A percentile compares a stretch with the other conserved stretches of the same genome.
Evolutionary conservation across 331 rosid species (phyloP).

Genomic region (Cydonia oblonga): DNA sequence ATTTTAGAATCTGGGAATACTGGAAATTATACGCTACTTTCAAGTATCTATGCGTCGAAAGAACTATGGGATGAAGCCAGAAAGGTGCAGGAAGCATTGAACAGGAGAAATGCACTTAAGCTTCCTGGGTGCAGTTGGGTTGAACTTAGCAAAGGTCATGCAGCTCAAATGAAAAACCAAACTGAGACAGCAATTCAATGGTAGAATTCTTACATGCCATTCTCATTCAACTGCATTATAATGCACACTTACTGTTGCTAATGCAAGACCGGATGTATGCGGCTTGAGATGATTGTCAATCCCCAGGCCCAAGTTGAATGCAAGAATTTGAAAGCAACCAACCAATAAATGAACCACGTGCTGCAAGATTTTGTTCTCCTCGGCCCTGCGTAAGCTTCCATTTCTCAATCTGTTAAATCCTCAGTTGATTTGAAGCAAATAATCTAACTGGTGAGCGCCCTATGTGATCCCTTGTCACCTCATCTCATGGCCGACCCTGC

Average conservation of each 20-base stretch:
- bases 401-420: background rate
- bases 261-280: no score
- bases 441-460: background rate
- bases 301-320: background rate
- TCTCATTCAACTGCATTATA: background rate
- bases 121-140: slow-evolving; percentile 17
- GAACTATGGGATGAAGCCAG: slow-evolving; percentile 13
- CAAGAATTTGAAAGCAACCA: background rate
- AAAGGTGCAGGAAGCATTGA: slow-evolving; percentile 6
- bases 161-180: background rate
- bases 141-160: slow-evolving; percentile 5
- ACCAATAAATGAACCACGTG: background rate
- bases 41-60: slow-evolving; percentile 2
- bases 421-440: background rate
- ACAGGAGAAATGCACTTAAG: background rate
- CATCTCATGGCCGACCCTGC: background rate
- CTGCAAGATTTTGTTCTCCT: background rate
- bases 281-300: background rate
- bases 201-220: background rate
- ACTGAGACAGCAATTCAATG: background rate
- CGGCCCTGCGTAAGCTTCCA: background rate
- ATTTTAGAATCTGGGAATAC: slow-evolving; percentile 15
- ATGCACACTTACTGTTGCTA: background rate
- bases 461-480: background rate
- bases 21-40: slow-evolving; percentile 15